Conservation (phyloP, 1,139 yeast genomes). For the Kurtzmaniella quercitrusa region DNA sequence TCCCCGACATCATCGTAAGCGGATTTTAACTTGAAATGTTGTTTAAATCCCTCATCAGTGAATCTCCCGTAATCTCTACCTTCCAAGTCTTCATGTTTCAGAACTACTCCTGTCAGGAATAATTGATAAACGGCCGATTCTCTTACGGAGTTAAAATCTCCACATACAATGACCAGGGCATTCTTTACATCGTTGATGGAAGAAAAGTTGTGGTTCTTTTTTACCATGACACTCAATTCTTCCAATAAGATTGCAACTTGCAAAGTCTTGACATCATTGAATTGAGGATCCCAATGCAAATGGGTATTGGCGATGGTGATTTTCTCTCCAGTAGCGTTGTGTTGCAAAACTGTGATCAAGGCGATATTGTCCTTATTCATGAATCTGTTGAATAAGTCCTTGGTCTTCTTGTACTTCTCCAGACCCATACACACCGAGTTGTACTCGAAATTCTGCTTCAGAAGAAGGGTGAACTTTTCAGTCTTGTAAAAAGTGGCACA, state of each 20-base stretch:
- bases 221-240: constrained; percentile 65
- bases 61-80: constrained; percentile 89
- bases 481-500: constrained; percentile 87
- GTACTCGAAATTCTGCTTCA: constrained; percentile 76
- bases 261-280: constrained; percentile 91
- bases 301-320: constrained; percentile 85
- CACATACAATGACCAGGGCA: constrained; percentile 78
- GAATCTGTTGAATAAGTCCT: constrained; percentile 91
- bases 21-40: constrained; percentile 75
- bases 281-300: constrained; percentile 97
- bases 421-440: constrained; percentile 84
- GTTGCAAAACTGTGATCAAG: constrained; percentile 72
- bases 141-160: constrained; percentile 88
- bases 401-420: constrained; percentile 87
- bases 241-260: constrained; percentile 91
- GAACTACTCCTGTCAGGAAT: constrained; percentile 71
- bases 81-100: constrained; percentile 72
- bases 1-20: constrained; percentile 85
- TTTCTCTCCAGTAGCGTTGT: constrained; percentile 64
- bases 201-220: constrained; percentile 46
- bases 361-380: constrained; percentile 96
- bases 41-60: constrained; percentile 85
- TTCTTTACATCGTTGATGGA: constrained; percentile 55
- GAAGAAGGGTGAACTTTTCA: constrained; percentile 63
- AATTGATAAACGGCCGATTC: constrained; percentile 92